Evolutionary conservation across 257 asterid genomes (phyloP).

Genomic region (Thymus quinquecostatus): DNA sequence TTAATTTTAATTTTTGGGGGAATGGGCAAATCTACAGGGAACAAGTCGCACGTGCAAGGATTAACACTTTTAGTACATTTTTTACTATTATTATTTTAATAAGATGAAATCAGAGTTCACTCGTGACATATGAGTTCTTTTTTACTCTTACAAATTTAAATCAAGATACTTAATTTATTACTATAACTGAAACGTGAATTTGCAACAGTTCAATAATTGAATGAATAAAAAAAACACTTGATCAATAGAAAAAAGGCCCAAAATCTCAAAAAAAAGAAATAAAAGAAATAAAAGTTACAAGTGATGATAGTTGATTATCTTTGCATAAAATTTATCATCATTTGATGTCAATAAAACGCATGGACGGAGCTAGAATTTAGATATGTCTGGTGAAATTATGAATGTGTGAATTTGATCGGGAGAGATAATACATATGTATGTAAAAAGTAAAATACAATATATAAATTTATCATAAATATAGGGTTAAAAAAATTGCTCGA

Average conservation of each 20-base stretch:
- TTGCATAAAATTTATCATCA: too few species aligned
- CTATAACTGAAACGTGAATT: background rate
- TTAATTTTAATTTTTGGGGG: background rate
- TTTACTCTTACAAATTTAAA: background rate
- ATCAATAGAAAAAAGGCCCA: background rate
- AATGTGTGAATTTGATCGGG: too few species aligned
- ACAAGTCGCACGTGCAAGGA: constrained; percentile 52
- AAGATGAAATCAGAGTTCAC: background rate
- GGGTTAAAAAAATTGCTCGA: too few species aligned
- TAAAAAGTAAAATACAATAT: too few species aligned
- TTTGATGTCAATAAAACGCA: too few species aligned
- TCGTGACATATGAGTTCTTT: background rate
- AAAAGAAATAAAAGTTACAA: constrained; percentile 1
- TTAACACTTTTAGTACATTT: constrained; percentile 34
- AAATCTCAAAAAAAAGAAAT: too few species aligned
- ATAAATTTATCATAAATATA: too few species aligned
- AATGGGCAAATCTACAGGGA: constrained; percentile 23
- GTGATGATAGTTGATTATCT: background rate
- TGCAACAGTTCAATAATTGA: constrained; percentile 15
- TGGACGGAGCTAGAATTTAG: too few species aligned
- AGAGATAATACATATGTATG: too few species aligned
- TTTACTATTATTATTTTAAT: background rate
- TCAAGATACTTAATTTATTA: too few species aligned
- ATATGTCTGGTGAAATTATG: too few species aligned
- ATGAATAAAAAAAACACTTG: background rate